These are phyloP conservation scores for Podaxis sp. DNA, from an alignment of 768 basidiomycete species.

Conservation along the genomic window DNA sequence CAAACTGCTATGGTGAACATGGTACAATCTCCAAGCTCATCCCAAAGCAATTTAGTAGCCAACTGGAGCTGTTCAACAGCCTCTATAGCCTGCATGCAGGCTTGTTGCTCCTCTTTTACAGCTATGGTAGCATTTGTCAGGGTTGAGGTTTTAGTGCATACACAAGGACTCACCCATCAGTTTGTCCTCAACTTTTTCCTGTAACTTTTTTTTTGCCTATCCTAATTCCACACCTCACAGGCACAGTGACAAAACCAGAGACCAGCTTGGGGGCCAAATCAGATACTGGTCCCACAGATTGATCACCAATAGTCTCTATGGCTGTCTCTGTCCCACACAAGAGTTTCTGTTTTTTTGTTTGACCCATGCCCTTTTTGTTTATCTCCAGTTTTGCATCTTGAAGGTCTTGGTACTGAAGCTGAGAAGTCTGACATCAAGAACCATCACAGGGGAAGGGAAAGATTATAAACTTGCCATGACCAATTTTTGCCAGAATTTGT, in stretches of 20 bases:
- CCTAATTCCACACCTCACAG: not conserved
- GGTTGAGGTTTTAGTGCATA: not conserved
- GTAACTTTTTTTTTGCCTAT: not conserved
- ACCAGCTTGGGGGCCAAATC: no score
- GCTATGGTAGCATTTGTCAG: not conserved
- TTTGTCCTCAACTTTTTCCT: not conserved
- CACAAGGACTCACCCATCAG: not conserved
- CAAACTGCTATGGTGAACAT: not conserved
- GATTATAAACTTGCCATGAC: no score
- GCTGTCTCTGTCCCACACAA: no score
- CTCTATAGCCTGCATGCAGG: not conserved
- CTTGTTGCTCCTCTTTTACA: not conserved
- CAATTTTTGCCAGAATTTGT: no score
- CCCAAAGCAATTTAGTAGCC: not conserved
- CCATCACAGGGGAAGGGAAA: constrained; percentile 43
- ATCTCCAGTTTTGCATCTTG: no score
- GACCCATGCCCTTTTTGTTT: no score
- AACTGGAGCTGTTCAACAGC: not conserved
- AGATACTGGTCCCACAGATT: no score
- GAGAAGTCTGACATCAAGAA: constrained; percentile 76
- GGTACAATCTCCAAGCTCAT: not conserved
- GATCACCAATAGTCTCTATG: no score
- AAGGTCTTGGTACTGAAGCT: constrained; percentile 50
- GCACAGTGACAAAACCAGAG: not conserved
- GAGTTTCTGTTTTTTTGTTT: no score